These are phyloP conservation scores for Naganishia sp. DNA, from an alignment of 1,284 basidiomycete genomes.

Conservation along the genomic window DNA sequence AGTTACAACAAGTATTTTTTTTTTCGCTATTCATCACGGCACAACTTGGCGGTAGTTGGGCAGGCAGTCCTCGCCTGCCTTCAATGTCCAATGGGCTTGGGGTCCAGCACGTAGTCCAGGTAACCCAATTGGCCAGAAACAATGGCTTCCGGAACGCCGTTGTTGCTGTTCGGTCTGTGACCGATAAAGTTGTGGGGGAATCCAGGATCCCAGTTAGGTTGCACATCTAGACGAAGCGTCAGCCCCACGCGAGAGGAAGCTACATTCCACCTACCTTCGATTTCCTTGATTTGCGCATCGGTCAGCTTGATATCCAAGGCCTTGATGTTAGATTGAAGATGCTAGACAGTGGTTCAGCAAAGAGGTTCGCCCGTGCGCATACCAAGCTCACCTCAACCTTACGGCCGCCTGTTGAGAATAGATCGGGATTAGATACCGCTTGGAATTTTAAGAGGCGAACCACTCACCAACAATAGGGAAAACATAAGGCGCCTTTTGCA, in stretches of 20 bases:
- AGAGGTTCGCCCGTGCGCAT: neutral
- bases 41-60: too few species aligned
- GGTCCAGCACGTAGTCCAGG: slow-evolving; percentile 26
- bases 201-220: slow-evolving; percentile 27
- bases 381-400: slow-evolving; percentile 5
- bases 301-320: slow-evolving; percentile 41
- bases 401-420: neutral
- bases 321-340: slow-evolving; percentile 45
- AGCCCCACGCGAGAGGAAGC: too few species aligned
- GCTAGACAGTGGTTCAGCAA: neutral
- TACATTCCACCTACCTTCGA: slow-evolving; percentile 37
- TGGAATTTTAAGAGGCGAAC: too few species aligned
- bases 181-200: slow-evolving; percentile 30
- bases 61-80: neutral
- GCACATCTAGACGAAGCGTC: slow-evolving; percentile 7
- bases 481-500: slow-evolving; percentile 42
- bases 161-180: slow-evolving; percentile 13
- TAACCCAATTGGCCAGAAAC: slow-evolving; percentile 19
- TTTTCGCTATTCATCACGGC: neutral
- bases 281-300: slow-evolving; percentile 45
- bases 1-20: neutral
- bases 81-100: slow-evolving; percentile 29
- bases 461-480: slow-evolving; percentile 51
- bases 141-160: slow-evolving; percentile 1
- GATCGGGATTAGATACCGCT: neutral